These are phyloP conservation scores for Plasmodium cynomolgi DNA, from an alignment of 169 alveolate species.

Conservation along the genomic window DNA sequence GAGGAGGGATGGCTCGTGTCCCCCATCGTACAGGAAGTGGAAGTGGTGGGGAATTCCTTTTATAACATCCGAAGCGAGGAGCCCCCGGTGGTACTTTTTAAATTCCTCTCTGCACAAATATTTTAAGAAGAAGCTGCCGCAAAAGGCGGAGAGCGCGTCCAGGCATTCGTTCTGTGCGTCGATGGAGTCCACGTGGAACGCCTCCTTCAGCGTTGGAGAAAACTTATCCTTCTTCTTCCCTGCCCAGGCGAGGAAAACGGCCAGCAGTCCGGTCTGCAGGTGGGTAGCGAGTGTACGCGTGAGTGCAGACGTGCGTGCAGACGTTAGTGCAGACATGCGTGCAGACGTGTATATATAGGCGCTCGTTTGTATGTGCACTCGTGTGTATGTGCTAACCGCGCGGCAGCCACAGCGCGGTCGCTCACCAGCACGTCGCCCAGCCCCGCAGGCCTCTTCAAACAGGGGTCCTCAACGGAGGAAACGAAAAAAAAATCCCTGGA, in stretches of 20 bases:
- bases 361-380: not conserved
- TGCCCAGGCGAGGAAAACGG: constrained; percentile 82
- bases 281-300: not conserved
- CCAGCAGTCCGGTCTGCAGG: constrained; percentile 87
- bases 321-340: not conserved
- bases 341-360: too few relatives aligned
- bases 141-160: constrained; percentile 69
- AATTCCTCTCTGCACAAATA: constrained; percentile 73
- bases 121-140: constrained; percentile 72
- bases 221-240: constrained; percentile 81
- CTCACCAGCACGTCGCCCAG: constrained; percentile 50
- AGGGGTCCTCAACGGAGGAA: constrained; percentile 10
- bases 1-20: not conserved
- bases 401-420: not conserved
- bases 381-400: not conserved
- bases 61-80: constrained; percentile 77
- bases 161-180: constrained; percentile 74
- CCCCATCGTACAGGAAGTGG: constrained; percentile 18
- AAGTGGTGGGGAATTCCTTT: constrained; percentile 74
- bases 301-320: not conserved
- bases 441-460: constrained; percentile 39
- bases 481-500: constrained; percentile 35
- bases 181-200: constrained; percentile 83
- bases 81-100: constrained; percentile 69
- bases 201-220: constrained; percentile 91